phyloP scores from a whole-genome alignment of 129 eudicot species.

The Artemisia tridentata region DNA sequence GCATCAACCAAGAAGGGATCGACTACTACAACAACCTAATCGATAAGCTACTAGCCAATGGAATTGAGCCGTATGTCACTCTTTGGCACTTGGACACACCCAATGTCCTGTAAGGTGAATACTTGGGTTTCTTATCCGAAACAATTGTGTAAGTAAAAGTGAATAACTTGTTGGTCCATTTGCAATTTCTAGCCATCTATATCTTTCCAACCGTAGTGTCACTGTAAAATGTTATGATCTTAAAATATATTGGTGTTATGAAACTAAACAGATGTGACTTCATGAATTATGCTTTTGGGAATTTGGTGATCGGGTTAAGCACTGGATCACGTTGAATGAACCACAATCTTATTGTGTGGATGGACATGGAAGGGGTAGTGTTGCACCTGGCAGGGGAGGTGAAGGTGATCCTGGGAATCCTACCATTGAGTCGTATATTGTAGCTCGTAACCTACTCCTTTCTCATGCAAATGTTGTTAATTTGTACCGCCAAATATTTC shows the following conservation, averaged over 20 bases:
- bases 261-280: conserved; percentile 19
- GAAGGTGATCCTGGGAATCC: conserved; percentile 25
- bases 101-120: conserved; percentile 28
- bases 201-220: not conserved
- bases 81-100: conserved; percentile 40
- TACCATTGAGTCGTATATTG: conserved; percentile 29
- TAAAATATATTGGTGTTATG: not conserved
- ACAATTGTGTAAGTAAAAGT: conserved; percentile 29
- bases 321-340: conserved; percentile 33
- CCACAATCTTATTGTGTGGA: conserved; percentile 22
- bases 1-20: conserved; percentile 34
- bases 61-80: conserved; percentile 30
- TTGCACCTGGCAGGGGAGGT: conserved; percentile 29
- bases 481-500: conserved; percentile 23
- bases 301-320: conserved; percentile 38
- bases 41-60: conserved; percentile 33
- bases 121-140: conserved; percentile 30
- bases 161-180: not conserved
- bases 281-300: conserved; percentile 29
- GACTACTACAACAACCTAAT: conserved; percentile 37
- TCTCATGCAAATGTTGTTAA: conserved; percentile 23
- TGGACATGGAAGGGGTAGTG: conserved; percentile 23
- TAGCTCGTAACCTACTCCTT: conserved; percentile 27
- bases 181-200: not conserved
- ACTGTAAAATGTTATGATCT: not conserved